phyloP scores from a whole-genome alignment of 371 early-diverging fungal species.

The Nosema muscidifuracis region DNA sequence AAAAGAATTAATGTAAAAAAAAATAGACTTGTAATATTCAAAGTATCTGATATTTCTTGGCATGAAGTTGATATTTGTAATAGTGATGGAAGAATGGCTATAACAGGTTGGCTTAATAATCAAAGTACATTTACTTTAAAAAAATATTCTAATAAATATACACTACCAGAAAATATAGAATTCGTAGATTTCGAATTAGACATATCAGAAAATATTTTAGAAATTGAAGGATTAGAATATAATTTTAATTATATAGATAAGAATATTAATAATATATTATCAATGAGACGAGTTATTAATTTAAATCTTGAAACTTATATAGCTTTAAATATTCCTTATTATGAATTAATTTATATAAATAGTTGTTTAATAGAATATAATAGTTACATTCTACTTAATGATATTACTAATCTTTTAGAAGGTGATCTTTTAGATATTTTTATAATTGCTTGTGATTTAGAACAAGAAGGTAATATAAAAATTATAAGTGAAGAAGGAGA shows the following conservation, averaged over 20 bases:
- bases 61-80: constrained; percentile 60
- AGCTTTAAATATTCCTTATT: constrained; percentile 24
- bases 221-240: constrained; percentile 19
- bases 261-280: constrained; percentile 35
- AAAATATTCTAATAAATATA: neutral
- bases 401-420: constrained; percentile 37
- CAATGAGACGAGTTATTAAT: constrained; percentile 13
- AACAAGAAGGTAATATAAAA: constrained; percentile 11
- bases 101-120: constrained; percentile 62
- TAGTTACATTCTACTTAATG: constrained; percentile 53
- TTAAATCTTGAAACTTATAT: constrained; percentile 3
- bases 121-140: neutral
- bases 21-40: constrained; percentile 62
- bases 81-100: constrained; percentile 51
- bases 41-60: constrained; percentile 59
- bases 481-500: constrained; percentile 17
- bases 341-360: constrained; percentile 14
- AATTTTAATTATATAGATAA: neutral
- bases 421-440: constrained; percentile 22
- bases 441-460: constrained; percentile 8
- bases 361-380: constrained; percentile 5
- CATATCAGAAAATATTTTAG: neutral
- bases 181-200: constrained; percentile 24
- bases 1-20: constrained; percentile 50
- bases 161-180: neutral